These are phyloP conservation scores for Phellopilus nigrolimitatus DNA, from an alignment of 1,284 basidiomycete species.

Conservation along the genomic window DNA sequence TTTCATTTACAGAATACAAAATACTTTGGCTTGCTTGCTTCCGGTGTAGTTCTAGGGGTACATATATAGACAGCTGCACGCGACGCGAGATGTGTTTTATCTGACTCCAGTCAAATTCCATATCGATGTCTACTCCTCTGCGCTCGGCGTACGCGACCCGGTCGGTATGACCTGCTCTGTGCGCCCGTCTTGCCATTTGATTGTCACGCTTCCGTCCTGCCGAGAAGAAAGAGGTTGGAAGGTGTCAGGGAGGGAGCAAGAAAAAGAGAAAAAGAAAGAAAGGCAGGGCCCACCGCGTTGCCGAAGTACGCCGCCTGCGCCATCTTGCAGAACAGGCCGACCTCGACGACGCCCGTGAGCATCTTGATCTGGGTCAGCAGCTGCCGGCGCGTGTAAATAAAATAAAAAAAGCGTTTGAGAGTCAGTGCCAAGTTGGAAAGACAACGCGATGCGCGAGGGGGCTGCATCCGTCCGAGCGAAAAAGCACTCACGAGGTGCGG, in stretches of 20 bases:
- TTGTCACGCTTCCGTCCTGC: slow-evolving; percentile 55
- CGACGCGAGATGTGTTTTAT: too few relatives aligned
- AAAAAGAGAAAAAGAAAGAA: background rate
- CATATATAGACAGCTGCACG: too few relatives aligned
- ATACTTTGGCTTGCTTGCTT: too few relatives aligned
- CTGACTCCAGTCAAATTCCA: too few relatives aligned
- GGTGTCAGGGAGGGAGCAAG: background rate
- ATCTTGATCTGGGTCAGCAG: slow-evolving; percentile 75
- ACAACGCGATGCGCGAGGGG: too few relatives aligned
- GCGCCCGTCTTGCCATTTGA: slow-evolving; percentile 44
- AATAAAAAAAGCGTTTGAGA: slow-evolving; percentile 2
- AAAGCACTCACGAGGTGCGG: slow-evolving; percentile 70
- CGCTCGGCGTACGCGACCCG: too few relatives aligned
- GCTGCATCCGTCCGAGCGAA: too few relatives aligned
- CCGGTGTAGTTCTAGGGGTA: too few relatives aligned
- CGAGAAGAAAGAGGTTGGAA: slow-evolving; percentile 3
- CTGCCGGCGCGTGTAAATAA: slow-evolving; percentile 33
- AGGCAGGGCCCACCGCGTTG: slow-evolving; percentile 57
- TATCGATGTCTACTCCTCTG: too few relatives aligned
- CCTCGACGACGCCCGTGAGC: slow-evolving; percentile 95
- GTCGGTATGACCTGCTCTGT: slow-evolving; percentile 32
- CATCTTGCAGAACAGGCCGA: slow-evolving; percentile 92
- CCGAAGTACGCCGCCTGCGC: slow-evolving; percentile 98
- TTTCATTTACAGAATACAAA: too few relatives aligned
- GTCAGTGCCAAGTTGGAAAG: background rate